phyloP scores from a whole-genome alignment of 768 basidiomycete genomes.

The Tephrocybe sp. region DNA sequence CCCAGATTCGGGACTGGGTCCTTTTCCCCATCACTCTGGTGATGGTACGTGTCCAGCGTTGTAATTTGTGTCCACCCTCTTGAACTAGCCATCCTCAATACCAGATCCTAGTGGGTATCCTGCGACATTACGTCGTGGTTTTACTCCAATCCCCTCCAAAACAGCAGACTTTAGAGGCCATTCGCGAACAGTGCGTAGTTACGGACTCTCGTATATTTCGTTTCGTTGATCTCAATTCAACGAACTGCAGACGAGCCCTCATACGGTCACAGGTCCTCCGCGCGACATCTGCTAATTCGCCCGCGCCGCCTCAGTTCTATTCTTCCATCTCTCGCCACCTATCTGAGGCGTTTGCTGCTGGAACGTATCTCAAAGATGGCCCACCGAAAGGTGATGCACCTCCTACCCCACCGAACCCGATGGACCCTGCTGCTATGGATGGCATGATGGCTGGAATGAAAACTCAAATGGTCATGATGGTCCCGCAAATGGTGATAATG shows the following conservation, averaged over 20 bases:
- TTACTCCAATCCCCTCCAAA: constrained; percentile 85
- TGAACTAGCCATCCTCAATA: constrained; percentile 1
- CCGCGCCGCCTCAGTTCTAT: constrained; percentile 74
- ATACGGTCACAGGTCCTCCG: constrained; percentile 84
- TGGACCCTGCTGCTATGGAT: constrained; percentile 94
- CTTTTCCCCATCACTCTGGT: constrained; percentile 96
- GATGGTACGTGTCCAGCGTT: constrained; percentile 62
- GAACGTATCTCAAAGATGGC: constrained; percentile 86
- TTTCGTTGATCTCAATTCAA: constrained; percentile 6
- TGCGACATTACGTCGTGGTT: constrained; percentile 89
- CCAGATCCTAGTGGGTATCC: constrained; percentile 89
- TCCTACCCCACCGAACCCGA: constrained; percentile 69
- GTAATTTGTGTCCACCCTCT: neutral
- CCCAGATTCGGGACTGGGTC: constrained; percentile 93
- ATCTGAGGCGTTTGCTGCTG: constrained; percentile 66
- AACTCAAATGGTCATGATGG: constrained; percentile 99
- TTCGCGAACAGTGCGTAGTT: constrained; percentile 91
- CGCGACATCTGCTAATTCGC: constrained; percentile 76
- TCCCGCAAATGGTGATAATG: constrained; percentile 98
- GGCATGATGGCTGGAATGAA: constrained; percentile 99
- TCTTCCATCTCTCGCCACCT: constrained; percentile 74
- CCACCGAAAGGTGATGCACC: constrained; percentile 66
- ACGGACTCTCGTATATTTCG: constrained; percentile 1
- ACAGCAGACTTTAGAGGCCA: constrained; percentile 69
- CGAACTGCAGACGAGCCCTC: constrained; percentile 60